Evolutionary conservation across 257 asterid genomes (phyloP).

Genomic region (Primulina huaijiensis): DNA sequence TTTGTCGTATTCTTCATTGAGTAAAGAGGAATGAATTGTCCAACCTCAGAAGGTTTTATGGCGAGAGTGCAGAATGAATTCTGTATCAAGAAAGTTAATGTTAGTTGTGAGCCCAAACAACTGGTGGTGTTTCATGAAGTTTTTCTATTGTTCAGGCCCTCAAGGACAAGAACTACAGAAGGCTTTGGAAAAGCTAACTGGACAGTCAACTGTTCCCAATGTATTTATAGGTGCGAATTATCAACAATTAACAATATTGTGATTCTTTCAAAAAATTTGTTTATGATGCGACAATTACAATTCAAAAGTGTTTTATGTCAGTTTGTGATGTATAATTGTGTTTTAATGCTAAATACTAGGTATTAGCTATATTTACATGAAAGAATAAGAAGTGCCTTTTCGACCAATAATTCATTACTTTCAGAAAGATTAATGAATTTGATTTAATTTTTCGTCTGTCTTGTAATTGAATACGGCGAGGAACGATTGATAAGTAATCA

Average conservation of each 20-base stretch:
- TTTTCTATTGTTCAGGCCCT: slow-evolving; percentile 54
- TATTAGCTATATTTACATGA: not conserved
- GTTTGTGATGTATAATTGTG: not conserved
- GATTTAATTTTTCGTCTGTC: not conserved
- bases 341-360: not conserved
- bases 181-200: slow-evolving; percentile 74
- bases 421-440: not conserved
- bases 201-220: slow-evolving; percentile 91
- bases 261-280: not conserved
- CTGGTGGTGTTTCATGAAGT: not conserved
- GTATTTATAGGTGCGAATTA: slow-evolving; percentile 77
- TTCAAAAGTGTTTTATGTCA: not conserved
- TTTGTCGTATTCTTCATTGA: not conserved
- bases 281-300: not conserved
- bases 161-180: slow-evolving; percentile 77
- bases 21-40: not conserved
- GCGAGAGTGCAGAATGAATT: not conserved
- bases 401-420: slow-evolving; percentile 7
- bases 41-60: not conserved
- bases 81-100: not conserved
- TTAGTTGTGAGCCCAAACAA: not conserved
- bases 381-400: not conserved
- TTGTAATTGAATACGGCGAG: not conserved
- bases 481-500: not conserved
- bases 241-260: not conserved